phyloP scores from a whole-genome alignment of 208 protist genomes.

The Trichomonas vaginalis region DNA sequence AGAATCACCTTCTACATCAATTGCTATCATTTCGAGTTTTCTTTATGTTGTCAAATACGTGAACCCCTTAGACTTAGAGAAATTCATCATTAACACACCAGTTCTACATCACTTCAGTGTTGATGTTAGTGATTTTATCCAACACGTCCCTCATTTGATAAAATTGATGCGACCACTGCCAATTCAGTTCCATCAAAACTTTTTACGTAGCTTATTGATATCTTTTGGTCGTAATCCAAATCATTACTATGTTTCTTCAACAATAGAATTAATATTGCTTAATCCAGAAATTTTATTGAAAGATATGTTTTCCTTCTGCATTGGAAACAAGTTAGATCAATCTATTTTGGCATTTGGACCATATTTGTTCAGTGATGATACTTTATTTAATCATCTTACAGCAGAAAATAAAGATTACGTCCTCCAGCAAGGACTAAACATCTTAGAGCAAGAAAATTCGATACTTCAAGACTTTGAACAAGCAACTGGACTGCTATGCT shows the following conservation, averaged over 20 bases:
- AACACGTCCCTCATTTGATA: neutral
- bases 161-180: neutral
- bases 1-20: neutral
- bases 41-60: neutral
- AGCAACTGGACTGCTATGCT: neutral
- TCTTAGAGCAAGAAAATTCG: neutral
- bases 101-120: neutral
- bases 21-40: neutral
- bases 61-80: neutral
- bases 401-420: neutral
- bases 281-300: neutral
- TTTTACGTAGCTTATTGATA: neutral
- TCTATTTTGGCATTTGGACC: slow-evolving; percentile 7
- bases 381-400: neutral
- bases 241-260: neutral
- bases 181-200: neutral
- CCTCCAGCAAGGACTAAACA: neutral
- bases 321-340: neutral
- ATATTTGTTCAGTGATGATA: neutral
- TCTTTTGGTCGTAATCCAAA: slow-evolving; percentile 13
- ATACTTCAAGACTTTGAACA: neutral
- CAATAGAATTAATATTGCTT: neutral
- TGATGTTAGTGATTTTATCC: slow-evolving; percentile 10
- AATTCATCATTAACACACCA: neutral
- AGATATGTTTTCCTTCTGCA: neutral